Percentiles rank a stretch among this genome's conserved stretches.
phyloP scores from a whole-genome alignment of 768 basidiomycete species.

The Pulveroboletus ravenelii region DNA sequence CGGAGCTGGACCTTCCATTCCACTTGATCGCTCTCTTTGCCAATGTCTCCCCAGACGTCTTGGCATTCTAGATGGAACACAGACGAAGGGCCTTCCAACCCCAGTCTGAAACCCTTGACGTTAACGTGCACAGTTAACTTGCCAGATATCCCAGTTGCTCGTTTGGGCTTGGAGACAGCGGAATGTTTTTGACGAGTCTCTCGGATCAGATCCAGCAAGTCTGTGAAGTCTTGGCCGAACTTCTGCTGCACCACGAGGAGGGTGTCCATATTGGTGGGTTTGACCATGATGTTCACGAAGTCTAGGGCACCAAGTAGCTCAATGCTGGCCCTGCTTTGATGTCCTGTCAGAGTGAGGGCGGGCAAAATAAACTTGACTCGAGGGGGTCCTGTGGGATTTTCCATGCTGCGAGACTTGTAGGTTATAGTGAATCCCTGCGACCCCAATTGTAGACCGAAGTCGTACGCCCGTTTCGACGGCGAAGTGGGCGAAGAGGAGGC shows the following conservation, averaged over 20 bases:
- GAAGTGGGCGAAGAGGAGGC: conserved; percentile 36
- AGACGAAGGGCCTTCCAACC: conserved; percentile 69
- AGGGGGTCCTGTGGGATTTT: conserved; percentile 37
- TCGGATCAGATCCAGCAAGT: conserved; percentile 62
- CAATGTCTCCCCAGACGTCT: conserved; percentile 61
- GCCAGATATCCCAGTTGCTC: conserved; percentile 14
- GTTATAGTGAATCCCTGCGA: conserved; percentile 61
- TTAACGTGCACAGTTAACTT: conserved; percentile 51
- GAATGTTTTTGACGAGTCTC: conserved; percentile 44
- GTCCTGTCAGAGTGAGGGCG: conserved; percentile 58
- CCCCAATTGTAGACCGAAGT: conserved; percentile 62
- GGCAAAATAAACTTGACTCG: conserved; percentile 65
- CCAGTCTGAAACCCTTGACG: conserved; percentile 77
- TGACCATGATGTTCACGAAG: conserved; percentile 66
- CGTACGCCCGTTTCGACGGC: conserved; percentile 31
- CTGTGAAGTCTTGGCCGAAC: conserved; percentile 85
- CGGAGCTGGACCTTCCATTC: conserved; percentile 68
- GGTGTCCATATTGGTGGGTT: conserved; percentile 81
- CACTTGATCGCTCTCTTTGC: conserved; percentile 38
- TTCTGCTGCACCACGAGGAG: conserved; percentile 81
- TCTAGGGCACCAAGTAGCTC: conserved; percentile 60
- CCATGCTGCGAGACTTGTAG: conserved; percentile 36
- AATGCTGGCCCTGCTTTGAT: conserved; percentile 42
- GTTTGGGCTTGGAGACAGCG: conserved; percentile 6
- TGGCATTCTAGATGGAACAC: conserved; percentile 72